Conservation (phyloP, 495 filamentous ascomycete genomes). For the Aeminium ludgeri region DNA sequence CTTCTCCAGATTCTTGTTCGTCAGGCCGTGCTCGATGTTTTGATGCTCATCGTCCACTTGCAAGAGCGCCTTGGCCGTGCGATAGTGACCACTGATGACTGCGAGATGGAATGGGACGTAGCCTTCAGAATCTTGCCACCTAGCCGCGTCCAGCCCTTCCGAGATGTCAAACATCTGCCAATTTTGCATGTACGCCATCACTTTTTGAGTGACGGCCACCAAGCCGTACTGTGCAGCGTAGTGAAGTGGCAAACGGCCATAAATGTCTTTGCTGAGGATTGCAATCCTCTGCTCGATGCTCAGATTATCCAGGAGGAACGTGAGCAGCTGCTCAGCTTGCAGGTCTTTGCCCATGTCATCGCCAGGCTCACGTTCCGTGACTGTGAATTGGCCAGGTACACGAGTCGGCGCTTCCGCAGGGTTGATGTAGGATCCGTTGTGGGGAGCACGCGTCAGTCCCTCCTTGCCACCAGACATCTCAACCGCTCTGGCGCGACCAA, state of each 20-base stretch:
- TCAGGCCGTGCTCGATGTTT: conserved; percentile 37
- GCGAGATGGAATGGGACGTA: conserved; percentile 81
- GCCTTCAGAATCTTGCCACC: conserved; percentile 87
- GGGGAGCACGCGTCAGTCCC: not conserved
- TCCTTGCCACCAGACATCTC: conserved; percentile 20
- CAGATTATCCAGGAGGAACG: conserved; percentile 54
- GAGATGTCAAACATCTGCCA: conserved; percentile 78
- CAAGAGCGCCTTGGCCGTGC: conserved; percentile 65
- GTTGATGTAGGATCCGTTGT: conserved; percentile 48
- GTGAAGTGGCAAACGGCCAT: conserved; percentile 77
- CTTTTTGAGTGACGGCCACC: conserved; percentile 65
- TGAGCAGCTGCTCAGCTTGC: conserved; percentile 55
- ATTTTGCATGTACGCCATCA: conserved; percentile 72
- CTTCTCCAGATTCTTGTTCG: conserved; percentile 51
- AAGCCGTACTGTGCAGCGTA: conserved; percentile 94
- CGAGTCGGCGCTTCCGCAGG: conserved; percentile 53
- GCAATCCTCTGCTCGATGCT: conserved; percentile 50
- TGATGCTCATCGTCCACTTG: conserved; percentile 61
- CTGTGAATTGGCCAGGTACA: conserved; percentile 38
- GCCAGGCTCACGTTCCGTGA: conserved; percentile 24
- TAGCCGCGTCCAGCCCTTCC: conserved; percentile 64
- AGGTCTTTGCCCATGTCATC: conserved; percentile 50
- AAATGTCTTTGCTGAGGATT: conserved; percentile 51
- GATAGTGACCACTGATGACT: conserved; percentile 76
- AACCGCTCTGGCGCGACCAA: conserved; percentile 59